These are phyloP conservation scores for Grifola frondosa DNA, from an alignment of 1,284 basidiomycete species.

Conservation along the genomic window DNA sequence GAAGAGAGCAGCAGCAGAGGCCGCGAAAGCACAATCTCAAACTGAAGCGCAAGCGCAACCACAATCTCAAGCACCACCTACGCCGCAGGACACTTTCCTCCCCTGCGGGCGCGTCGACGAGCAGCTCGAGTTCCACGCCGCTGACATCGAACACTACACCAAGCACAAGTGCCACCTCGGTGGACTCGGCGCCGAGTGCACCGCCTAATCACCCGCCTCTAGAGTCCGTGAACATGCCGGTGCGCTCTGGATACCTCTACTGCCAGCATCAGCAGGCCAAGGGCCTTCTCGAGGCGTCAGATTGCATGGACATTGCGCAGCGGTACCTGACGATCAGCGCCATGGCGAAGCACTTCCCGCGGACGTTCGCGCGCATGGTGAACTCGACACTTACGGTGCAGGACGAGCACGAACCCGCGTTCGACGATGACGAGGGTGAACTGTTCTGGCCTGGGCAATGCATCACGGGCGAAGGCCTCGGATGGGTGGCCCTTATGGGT, in stretches of 20 bases:
- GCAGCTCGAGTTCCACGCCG: slow-evolving; percentile 74
- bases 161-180: not conserved
- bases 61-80: slow-evolving; percentile 6
- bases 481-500: slow-evolving; percentile 78
- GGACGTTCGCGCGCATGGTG: slow-evolving; percentile 69
- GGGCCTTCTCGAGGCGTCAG: slow-evolving; percentile 43
- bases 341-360: slow-evolving; percentile 66
- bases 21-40: slow-evolving; percentile 4
- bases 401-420: slow-evolving; percentile 75
- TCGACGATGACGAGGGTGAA: slow-evolving; percentile 79
- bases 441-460: slow-evolving; percentile 75
- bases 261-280: slow-evolving; percentile 49
- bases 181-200: slow-evolving; percentile 10
- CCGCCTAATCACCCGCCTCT: slow-evolving; percentile 6
- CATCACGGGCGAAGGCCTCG: slow-evolving; percentile 69
- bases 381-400: slow-evolving; percentile 55
- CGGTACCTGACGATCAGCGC: slow-evolving; percentile 58
- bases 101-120: slow-evolving; percentile 62
- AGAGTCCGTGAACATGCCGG: slow-evolving; percentile 21
- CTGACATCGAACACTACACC: slow-evolving; percentile 28
- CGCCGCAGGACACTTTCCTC: slow-evolving; percentile 70
- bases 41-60: too few species aligned
- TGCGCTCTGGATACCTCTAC: slow-evolving; percentile 33
- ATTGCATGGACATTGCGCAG: slow-evolving; percentile 52
- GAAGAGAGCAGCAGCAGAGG: slow-evolving; percentile 9